Evolutionary conservation across 75 land plant species (phyloP).

Genomic region (Adiantum capillusveneris): DNA sequence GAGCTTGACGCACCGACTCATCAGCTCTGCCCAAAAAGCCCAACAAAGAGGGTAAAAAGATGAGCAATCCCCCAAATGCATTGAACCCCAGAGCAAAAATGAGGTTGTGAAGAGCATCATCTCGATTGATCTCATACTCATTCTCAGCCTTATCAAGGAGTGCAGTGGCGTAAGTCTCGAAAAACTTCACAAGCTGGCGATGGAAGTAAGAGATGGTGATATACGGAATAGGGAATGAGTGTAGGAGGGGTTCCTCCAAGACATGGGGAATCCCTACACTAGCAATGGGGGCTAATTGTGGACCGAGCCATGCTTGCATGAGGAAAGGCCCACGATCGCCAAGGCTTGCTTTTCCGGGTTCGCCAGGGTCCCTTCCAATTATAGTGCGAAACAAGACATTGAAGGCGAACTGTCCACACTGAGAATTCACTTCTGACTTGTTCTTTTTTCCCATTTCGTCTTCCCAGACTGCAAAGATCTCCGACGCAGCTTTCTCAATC

Average conservation of each 20-base stretch:
- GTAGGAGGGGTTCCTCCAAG: too few relatives aligned
- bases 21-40: conserved; percentile 17
- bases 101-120: conserved; percentile 63
- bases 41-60: conserved; percentile 47
- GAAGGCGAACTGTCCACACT: conserved; percentile 39
- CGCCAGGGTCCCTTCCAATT: conserved; percentile 44
- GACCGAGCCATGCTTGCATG: conserved; percentile 44
- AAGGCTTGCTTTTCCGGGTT: conserved; percentile 19
- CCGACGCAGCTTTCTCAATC: conserved; percentile 18
- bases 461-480: conserved; percentile 38
- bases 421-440: conserved; percentile 12
- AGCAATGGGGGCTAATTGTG: too few relatives aligned
- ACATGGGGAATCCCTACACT: too few relatives aligned
- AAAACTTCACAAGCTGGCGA: too few relatives aligned
- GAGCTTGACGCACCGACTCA: conserved; percentile 28
- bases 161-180: too few relatives aligned
- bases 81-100: conserved; percentile 72
- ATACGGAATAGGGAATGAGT: too few relatives aligned
- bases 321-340: conserved; percentile 20
- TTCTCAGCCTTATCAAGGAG: too few relatives aligned
- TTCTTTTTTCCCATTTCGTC: conserved; percentile 10
- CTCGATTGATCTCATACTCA: too few relatives aligned
- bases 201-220: too few relatives aligned
- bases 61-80: conserved; percentile 70
- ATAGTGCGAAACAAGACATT: conserved; percentile 41